Percentiles rank a stretch among this genome's conserved stretches.
Evolutionary conservation across 495 filamentous ascomycete species (phyloP).

Genomic region (Penicillium roqueforti): DNA sequence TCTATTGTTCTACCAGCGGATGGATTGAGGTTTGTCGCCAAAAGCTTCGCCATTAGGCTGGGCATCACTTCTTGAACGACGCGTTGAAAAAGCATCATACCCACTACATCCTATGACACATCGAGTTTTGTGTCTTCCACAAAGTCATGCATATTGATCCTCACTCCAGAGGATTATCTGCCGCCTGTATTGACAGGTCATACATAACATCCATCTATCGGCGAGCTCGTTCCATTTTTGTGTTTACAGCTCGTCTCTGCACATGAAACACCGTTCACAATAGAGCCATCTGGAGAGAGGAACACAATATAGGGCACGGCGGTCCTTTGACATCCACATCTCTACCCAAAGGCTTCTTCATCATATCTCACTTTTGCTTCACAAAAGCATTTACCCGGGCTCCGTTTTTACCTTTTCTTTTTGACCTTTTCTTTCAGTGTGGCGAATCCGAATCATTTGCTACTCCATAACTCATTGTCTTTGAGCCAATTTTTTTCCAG

Average conservation of each 20-base stretch:
- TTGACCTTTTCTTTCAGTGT: neutral
- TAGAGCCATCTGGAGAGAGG: neutral
- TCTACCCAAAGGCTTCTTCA: neutral
- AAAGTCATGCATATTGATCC: slow-evolving; percentile 9
- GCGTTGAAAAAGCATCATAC: slow-evolving; percentile 14
- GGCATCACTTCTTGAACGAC: neutral
- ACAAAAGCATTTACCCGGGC: neutral
- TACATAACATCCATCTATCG: slow-evolving; percentile 17
- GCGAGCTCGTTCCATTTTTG: slow-evolving; percentile 3
- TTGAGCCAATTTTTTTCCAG: slow-evolving; percentile 15
- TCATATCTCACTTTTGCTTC: slow-evolving; percentile 4
- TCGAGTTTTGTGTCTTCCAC: slow-evolving; percentile 1
- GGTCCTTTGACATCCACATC: neutral
- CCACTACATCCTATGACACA: slow-evolving; percentile 7
- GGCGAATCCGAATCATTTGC: neutral
- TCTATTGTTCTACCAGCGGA: slow-evolving; percentile 87
- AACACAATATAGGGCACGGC: slow-evolving; percentile 2
- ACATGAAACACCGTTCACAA: slow-evolving; percentile 1
- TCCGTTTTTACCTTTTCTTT: neutral
- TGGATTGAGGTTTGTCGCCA: slow-evolving; percentile 35
- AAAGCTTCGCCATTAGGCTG: slow-evolving; percentile 3
- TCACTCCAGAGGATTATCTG: slow-evolving; percentile 2
- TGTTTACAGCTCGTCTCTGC: slow-evolving; percentile 1
- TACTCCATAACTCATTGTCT: slow-evolving; percentile 1
- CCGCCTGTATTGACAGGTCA: slow-evolving; percentile 12